These are phyloP conservation scores for Xylariales sp. DNA, from an alignment of 2,329 filamentous ascomycete species.

Conservation along the genomic window DNA sequence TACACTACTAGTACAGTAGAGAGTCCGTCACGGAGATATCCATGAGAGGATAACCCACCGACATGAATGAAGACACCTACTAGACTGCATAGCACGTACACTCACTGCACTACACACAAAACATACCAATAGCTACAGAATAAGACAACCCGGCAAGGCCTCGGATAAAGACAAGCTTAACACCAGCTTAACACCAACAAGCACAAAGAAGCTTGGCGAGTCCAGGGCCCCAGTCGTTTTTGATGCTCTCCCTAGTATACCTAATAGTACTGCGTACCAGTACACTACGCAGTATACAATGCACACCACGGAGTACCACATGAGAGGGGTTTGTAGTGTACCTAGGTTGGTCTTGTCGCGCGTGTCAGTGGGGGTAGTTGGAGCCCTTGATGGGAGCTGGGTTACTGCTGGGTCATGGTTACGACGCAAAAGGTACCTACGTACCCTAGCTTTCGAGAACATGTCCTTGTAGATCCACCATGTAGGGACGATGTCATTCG, in stretches of 20 bases:
- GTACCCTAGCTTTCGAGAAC: constrained; percentile 25
- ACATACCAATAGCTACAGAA: not conserved
- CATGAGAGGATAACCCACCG: constrained; percentile 18
- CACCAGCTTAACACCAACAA: constrained; percentile 9
- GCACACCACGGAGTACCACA: constrained; percentile 7
- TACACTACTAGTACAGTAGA: constrained; percentile 2
- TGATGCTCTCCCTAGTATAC: not conserved
- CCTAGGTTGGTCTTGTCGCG: not conserved
- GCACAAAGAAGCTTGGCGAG: constrained; percentile 17
- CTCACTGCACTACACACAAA: not conserved
- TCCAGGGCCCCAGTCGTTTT: constrained; percentile 4
- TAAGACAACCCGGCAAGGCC: not conserved
- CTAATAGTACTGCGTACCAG: too few species aligned
- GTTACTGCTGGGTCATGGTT: not conserved
- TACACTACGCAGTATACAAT: not conserved
- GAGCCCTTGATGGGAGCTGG: constrained; percentile 5
- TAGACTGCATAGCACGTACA: not conserved
- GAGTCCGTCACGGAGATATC: constrained; percentile 22
- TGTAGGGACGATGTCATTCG: constrained; percentile 25
- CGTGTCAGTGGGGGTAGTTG: constrained; percentile 21
- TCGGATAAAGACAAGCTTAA: constrained; percentile 8
- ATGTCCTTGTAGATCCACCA: constrained; percentile 22
- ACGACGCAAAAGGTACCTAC: too few species aligned
- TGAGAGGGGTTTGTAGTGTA: constrained; percentile 5
- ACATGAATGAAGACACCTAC: constrained; percentile 11